phyloP scores from a whole-genome alignment of 2,329 filamentous ascomycete species.

The Juglanconis juglandina region DNA sequence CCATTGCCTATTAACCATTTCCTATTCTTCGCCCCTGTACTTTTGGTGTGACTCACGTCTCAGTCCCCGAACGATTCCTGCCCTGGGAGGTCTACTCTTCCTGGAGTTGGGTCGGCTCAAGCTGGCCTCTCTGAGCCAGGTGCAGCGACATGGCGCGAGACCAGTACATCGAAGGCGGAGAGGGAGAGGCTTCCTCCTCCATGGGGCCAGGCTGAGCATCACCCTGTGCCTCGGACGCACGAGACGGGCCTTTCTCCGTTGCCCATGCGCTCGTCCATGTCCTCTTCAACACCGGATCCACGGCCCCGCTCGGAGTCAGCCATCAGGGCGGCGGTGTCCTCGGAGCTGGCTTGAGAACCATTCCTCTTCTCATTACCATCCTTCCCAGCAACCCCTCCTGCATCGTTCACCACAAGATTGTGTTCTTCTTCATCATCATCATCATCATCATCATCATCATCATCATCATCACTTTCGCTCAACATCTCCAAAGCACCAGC shows the following conservation, averaged over 20 bases:
- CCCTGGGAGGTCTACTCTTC: no score
- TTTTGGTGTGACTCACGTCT: background rate
- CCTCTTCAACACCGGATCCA: no score
- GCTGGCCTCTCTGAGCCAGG: background rate
- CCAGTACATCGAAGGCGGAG: background rate
- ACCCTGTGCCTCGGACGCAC: background rate
- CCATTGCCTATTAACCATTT: no score
- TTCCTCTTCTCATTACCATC: no score
- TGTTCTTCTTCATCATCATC: no score
- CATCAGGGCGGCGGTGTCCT: no score
- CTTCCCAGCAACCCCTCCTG: background rate
- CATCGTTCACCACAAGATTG: background rate
- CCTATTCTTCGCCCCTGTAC: background rate
- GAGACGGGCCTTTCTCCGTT: background rate
- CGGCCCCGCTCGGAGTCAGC: no score
- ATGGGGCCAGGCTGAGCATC: background rate
- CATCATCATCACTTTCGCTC: background rate
- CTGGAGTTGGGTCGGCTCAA: background rate
- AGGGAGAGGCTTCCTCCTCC: background rate
- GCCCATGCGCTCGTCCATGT: no score
- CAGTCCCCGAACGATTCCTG: no score
- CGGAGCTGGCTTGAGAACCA: no score
- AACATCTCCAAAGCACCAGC: background rate
- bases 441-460: no score
- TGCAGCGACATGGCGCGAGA: constrained; percentile 1